Percentiles rank a stretch among this genome's conserved stretches.
phyloP scores from a whole-genome alignment of 2,329 filamentous ascomycete genomes.

The Fusarium devonianum region DNA sequence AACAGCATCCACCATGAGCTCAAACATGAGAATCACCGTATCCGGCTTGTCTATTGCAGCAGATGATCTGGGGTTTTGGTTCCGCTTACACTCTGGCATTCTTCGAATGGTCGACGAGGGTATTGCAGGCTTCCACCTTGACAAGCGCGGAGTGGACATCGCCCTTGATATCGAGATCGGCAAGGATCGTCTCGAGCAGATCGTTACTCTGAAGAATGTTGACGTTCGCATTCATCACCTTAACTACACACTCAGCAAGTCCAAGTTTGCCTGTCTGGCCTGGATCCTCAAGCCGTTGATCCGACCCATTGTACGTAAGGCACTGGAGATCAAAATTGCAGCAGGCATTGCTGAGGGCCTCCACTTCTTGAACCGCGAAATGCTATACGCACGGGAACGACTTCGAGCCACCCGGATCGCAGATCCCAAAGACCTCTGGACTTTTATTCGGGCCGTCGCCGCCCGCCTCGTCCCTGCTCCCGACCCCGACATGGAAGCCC shows the following conservation, averaged over 20 bases:
- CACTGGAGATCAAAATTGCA: conserved; percentile 80
- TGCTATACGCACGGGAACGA: conserved; percentile 85
- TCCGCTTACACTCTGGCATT: conserved; percentile 78
- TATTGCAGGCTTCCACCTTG: conserved; percentile 84
- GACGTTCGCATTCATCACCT: conserved; percentile 87
- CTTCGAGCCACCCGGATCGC: conserved; percentile 85
- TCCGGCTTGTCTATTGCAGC: conserved; percentile 85
- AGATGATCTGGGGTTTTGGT: conserved; percentile 88
- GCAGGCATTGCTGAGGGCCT: conserved; percentile 73
- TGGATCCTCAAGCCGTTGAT: conserved; percentile 88
- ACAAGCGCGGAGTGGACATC: conserved; percentile 87
- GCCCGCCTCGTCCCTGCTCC: conserved; percentile 75
- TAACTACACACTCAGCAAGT: conserved; percentile 76
- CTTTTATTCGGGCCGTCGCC: conserved; percentile 83
- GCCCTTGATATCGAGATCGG: conserved; percentile 85
- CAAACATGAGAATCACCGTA: conserved; percentile 77
- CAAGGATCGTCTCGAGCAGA: conserved; percentile 78
- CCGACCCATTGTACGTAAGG: conserved; percentile 78
- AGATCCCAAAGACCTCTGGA: conserved; percentile 77
- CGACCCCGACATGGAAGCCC: conserved; percentile 77
- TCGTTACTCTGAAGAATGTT: conserved; percentile 78
- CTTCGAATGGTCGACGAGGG: conserved; percentile 81
- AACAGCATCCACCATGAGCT: conserved; percentile 72
- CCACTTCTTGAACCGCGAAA: conserved; percentile 79
- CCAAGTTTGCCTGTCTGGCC: conserved; percentile 77